These are phyloP conservation scores for Scheffersomyces stipitis DNA, from an alignment of 805 yeast genomes.

Conservation along the genomic window DNA sequence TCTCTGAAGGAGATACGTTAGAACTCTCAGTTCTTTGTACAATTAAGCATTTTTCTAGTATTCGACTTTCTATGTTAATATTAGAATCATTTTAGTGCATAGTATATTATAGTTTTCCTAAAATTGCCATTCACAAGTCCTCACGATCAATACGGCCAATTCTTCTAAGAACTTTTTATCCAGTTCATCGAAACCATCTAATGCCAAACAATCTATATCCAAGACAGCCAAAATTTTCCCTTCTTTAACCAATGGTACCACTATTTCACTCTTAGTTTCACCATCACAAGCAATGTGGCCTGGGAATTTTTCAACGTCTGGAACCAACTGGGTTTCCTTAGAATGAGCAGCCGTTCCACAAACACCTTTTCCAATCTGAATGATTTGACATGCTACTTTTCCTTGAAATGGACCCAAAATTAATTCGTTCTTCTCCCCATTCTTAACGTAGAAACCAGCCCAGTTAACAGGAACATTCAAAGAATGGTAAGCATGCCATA, in stretches of 20 bases:
- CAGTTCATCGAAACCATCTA: constrained; percentile 62
- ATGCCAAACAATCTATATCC: constrained; percentile 76
- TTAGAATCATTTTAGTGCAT: no score
- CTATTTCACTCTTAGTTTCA: constrained; percentile 89
- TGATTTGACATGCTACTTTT: constrained; percentile 90
- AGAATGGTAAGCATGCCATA: constrained; percentile 85
- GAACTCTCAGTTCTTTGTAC: no score
- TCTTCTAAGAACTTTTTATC: constrained; percentile 63
- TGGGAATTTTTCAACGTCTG: constrained; percentile 74
- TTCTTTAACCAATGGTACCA: constrained; percentile 61
- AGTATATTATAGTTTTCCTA: background rate
- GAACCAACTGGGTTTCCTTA: constrained; percentile 67
- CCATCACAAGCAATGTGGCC: constrained; percentile 98
- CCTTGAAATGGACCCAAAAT: constrained; percentile 94
- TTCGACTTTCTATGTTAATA: no score
- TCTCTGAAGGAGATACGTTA: no score
- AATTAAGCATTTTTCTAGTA: no score
- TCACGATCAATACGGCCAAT: constrained; percentile 53
- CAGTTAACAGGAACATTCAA: constrained; percentile 67
- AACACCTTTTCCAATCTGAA: constrained; percentile 79
- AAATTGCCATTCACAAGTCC: constrained; percentile 51
- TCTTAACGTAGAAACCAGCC: constrained; percentile 84
- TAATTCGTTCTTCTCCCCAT: constrained; percentile 44
- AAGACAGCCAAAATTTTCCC: constrained; percentile 65
- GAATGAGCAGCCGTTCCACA: constrained; percentile 81